Evolutionary conservation across 169 alveolate genomes (phyloP), one percentile per base, ranked within the genome.

Genomic region (Plasmodium ovale): DNA sequence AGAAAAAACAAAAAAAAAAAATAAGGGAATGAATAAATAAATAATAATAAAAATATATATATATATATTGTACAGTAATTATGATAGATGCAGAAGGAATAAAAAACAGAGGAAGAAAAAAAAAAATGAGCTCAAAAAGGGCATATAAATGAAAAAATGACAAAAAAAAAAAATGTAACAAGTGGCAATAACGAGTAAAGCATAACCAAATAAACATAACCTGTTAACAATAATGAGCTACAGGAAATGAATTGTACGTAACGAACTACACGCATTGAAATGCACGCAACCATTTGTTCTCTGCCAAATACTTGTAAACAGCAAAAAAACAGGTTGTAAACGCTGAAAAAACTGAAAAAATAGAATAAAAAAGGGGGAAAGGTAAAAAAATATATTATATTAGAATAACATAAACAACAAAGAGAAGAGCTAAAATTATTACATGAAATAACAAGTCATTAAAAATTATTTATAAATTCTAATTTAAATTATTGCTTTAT

Each of bases 391-490:
- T 5, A 6, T 5, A 9, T 39, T 39, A 9, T 39, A 39, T 39
- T 39, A 39, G 51, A 39, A 39, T 39, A 39, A 39, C 9, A 9
- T 39, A 39, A 39, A 39, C 9, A 39, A 6, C n/a, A 39, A 39
- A 39, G 51, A 39, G 51, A 5, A 39, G 5, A 39, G 9, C 9
- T 39, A 39, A 39, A 39, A 39, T 39, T 5, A 5, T 6, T 39
- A 39, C 5, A 39, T 6, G 51, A 9, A 39, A 6, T 5, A 39
- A 39, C 9, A 39, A 39, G 51, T 5, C 51, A 39, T 39, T 60
- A 21, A 29, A 25, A 29, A 21, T 16, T 60, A 16, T 64, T 64
- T 64, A 64, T 35, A 12, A 64, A 64, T 64, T 16, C 72, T 12
- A 31, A 33, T 62, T 27, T 21, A 39, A 39, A 39, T 39, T 39